These are phyloP conservation scores for Diaporthe sp. DNA, from an alignment of 2,329 filamentous ascomycete genomes.

Conservation along the genomic window DNA sequence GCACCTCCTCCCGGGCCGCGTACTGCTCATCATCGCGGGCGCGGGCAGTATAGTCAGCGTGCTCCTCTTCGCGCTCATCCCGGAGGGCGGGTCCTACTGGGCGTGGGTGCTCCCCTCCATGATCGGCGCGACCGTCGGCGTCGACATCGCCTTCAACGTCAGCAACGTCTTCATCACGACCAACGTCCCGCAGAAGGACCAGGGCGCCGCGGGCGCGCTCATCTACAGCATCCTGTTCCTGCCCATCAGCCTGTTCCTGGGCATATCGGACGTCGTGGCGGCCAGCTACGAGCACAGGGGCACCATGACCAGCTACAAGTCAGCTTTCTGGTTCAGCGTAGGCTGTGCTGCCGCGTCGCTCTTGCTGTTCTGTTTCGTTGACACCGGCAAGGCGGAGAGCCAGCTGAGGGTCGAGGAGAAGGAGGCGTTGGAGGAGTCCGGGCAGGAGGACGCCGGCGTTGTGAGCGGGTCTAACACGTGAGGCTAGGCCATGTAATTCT, in stretches of 20 bases:
- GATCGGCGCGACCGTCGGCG: constrained; percentile 77
- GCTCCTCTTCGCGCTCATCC: constrained; percentile 75
- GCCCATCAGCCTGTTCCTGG: constrained; percentile 78
- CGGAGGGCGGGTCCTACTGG: constrained; percentile 75
- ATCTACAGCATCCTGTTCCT: constrained; percentile 80
- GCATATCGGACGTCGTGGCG: constrained; percentile 75
- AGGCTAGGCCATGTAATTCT: background rate
- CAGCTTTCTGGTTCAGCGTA: constrained; percentile 76
- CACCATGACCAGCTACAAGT: constrained; percentile 68
- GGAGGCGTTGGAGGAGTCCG: constrained; percentile 45
- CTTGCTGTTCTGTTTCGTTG: constrained; percentile 67
- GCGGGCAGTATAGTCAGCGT: constrained; percentile 69
- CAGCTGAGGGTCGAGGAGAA: constrained; percentile 71
- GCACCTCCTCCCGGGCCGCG: constrained; percentile 72
- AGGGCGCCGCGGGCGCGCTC: constrained; percentile 79
- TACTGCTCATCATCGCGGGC: constrained; percentile 73
- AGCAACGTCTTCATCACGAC: constrained; percentile 85
- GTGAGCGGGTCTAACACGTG: background rate
- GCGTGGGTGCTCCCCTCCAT: constrained; percentile 79
- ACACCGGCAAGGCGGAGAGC: constrained; percentile 66
- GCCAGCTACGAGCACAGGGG: constrained; percentile 51
- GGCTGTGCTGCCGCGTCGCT: constrained; percentile 66
- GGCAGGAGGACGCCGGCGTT: constrained; percentile 52
- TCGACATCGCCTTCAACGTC: constrained; percentile 82
- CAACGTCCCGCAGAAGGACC: constrained; percentile 72